Base-by-base conservation (phyloP, 768 basidiomycete genomes). In the Lepiota venenata region DNA sequence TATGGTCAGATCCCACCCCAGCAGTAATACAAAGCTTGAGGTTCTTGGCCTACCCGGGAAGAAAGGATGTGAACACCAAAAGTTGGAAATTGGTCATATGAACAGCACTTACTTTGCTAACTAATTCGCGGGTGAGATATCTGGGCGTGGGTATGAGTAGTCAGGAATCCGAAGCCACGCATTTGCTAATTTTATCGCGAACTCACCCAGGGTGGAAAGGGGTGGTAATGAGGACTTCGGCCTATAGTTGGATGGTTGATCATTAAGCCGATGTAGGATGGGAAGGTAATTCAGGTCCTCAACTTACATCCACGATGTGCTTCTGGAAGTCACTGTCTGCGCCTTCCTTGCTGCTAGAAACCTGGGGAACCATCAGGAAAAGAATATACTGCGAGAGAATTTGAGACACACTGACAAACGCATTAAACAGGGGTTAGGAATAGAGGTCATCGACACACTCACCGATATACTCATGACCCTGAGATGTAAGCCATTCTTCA, bases 11-110 rank as follows among this genome's bases (percentile, higher is more conserved):
- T 10, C 92, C 91, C 44, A 93, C 91, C 68, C 91, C 91, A 56
- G 93, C 93, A 20, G 93, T 97, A 64, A 95, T 80, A 64, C 88
- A 91, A 53, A 95, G 67, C 72, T 92, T 95, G 57, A 97, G 81
- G 61, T 94, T 93, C 71, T 88, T 87, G 29, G 93, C 91, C 81
- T 91, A 56, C 21, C 16, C 16, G 18, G 18, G 46, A 22, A 47
- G 15, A 38, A 50, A 22, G 32, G 35, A 52, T 9, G 21, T 49
- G 11, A 21, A 47, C 8, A 32, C 21, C 29, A 56, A 18, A 45
- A 49, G 5, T 40, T 50, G n/a, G 14, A 25, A 36, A 25, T 9
- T 36, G 43, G 25, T 18, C 37, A 52, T 38, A 38, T n/a, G 21
- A 15, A 46, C 37, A 36, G 16, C 8, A 8, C 67, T 44, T 64